Conservation (phyloP, 495 filamentous ascomycete species). For the Xylaria sp. region DNA sequence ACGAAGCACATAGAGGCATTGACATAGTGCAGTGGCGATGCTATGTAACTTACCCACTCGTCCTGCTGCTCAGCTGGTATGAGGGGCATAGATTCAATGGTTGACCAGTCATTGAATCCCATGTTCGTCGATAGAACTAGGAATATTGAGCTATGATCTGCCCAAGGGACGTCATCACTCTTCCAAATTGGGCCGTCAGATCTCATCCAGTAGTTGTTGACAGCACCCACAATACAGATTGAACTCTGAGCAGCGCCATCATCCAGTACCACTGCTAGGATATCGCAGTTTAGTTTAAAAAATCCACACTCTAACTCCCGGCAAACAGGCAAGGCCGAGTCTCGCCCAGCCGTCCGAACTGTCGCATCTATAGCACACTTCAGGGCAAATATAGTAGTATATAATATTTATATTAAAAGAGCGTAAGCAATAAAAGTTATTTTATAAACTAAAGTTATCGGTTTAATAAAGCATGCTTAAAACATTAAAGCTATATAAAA, state of each 20-base stretch:
- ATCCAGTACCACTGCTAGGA: background rate
- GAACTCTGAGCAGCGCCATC: background rate
- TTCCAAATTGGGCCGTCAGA: background rate
- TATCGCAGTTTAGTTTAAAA: background rate
- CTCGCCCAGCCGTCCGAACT: background rate
- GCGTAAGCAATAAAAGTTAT: no score
- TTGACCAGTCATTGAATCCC: background rate
- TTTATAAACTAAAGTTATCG: no score
- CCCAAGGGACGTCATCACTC: background rate
- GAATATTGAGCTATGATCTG: background rate
- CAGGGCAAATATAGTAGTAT: no score
- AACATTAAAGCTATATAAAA: no score
- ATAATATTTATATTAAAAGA: no score
- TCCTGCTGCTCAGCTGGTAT: background rate
- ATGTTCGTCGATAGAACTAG: background rate
- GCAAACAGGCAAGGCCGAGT: background rate
- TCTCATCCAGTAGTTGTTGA: background rate
- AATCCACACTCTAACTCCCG: background rate
- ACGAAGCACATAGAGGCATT: background rate
- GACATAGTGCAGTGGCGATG: background rate
- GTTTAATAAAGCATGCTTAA: no score
- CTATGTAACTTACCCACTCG: background rate
- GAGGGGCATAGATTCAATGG: background rate
- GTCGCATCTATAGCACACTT: no score
- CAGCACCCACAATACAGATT: background rate